Evolutionary conservation across 169 alveolate species (phyloP), one percentile per base, ranked within the genome.

Genomic region (Plasmodium malariae): DNA sequence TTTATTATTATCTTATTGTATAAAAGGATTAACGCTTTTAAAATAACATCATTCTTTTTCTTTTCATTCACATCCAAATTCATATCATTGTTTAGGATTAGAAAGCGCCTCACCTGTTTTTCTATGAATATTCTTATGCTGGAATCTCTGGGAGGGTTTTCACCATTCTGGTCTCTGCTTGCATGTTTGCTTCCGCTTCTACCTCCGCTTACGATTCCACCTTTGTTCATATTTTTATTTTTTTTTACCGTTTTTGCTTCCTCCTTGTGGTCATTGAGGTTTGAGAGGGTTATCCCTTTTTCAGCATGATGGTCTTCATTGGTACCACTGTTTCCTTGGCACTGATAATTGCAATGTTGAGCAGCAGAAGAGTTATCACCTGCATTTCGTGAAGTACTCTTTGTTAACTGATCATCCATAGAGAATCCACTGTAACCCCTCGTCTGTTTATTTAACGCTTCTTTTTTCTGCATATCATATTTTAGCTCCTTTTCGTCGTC

Each of bases 11-110:
- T 48, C 57, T 70, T 71, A 59, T 43, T 86, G 28, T 70, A 86
- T 48, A 86, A 57, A 59, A 40, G 68, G 2, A 86, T 86, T 34
- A 86, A 32, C 14, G 48, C 87, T 57, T 86, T 86, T 24, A 86
- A 62, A 14, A 86, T 70, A 12, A 86, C 45, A 37, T 86, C 73
- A 86, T 86, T 57, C 37, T 86, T 86, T 57, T 86, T 86, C 34
- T 71, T 86, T 70, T 86, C 92, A 86, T 86, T 86, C 0, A 86
- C 67, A 86, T 86, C 92, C 3, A 69, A 26, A 19, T 24, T 71
- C 17, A 51, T 71, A 36, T 86, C 68, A 59, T 70, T 70, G 32
- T 86, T 86, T 86, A 37, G 55, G 12, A 37, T 68, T 34, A 86
- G 55, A 57, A 57, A 86, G 11, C 70, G 36, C 28, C 70, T 86